phyloP scores from a whole-genome alignment of 2,329 filamentous ascomycete genomes.

The Talaromyces sp. region DNA sequence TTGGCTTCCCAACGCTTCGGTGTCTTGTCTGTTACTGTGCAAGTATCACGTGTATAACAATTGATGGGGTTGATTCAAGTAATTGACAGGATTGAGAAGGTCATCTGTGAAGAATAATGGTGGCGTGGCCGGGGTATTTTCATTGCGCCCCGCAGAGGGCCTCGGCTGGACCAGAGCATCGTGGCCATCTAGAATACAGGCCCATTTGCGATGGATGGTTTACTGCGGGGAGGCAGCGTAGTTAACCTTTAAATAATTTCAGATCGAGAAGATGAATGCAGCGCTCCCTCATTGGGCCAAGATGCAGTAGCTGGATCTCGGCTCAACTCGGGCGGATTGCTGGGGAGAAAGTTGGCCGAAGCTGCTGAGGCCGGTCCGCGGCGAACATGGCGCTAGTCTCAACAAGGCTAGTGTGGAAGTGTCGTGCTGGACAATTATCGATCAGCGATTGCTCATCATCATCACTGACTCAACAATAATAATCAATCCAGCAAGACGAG shows the following conservation, averaged over 20 bases:
- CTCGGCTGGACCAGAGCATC: neutral
- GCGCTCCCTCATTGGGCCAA: neutral
- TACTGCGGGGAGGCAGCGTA: neutral
- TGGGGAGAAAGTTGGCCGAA: neutral
- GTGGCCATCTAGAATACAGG: neutral
- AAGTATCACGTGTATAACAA: neutral
- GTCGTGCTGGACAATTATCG: neutral
- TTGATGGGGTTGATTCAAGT: neutral
- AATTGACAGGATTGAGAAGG: neutral
- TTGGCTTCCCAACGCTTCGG: neutral
- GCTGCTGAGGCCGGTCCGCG: conserved; percentile 6
- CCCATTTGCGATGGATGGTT: neutral
- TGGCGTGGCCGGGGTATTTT: neutral
- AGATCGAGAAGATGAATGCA: neutral
- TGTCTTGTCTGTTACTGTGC: neutral
- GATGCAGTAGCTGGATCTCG: neutral
- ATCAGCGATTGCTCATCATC: conserved; percentile 1
- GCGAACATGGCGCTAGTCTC: conserved; percentile 4
- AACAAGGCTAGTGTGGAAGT: neutral
- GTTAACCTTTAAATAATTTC: neutral
- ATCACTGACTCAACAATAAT: neutral
- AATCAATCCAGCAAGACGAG: too few species aligned
- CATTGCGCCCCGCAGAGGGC: too few species aligned
- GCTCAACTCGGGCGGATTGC: neutral
- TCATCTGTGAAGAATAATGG: neutral